Evolutionary conservation across 495 filamentous ascomycete species (phyloP), one percentile per base, ranked within the genome.

Genomic region (Annulohypoxylon maeteangense): DNA sequence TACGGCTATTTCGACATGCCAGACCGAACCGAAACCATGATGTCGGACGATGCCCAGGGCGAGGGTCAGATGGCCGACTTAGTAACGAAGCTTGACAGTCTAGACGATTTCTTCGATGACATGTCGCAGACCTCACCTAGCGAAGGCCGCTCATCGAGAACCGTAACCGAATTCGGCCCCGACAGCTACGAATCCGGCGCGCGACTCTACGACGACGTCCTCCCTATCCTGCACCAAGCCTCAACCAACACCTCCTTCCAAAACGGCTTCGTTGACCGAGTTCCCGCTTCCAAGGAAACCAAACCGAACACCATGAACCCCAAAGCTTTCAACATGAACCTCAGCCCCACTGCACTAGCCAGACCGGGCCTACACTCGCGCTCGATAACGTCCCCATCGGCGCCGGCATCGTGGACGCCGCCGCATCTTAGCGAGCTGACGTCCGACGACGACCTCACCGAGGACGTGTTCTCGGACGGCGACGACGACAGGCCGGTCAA

Each of bases 81-180:
- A 18, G 91, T 95, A 23, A 88, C 93, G 74, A 96, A 97, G 75
- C 85, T 99, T 0, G 93, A 97, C 72, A 95, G 92, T 71, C 78
- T 99, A 10, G 95, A 99, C 74, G 94, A 97, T 74, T 98, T 98
- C 82, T 97, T 97, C 73, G 93, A 97, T 62, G 80, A 86, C 63
- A 78, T 81, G 61, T 77, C 81, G 10, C 83, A 84, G 29, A 84
- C 80, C 65, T 85, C 87, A 6, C 83, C 85, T 2, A 88, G 75
- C 76, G 87, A 80, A 75, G 82, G 85, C 5, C 82, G 83, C 1
- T 87, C 88, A 14, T 87, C 90, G n/a, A 86, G 87, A 29, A 88
- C 86, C 12, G 87, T 90, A 65, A 87, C 90, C 64, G 81, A 91
- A 82, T 79, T 87, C 54, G 90, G 86, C 14, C 81, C 82, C 14